Evolutionary conservation across 2,329 filamentous ascomycete genomes (phyloP), one percentile per base, ranked within the genome.

Genomic region (Botryotinia narcissicola): DNA sequence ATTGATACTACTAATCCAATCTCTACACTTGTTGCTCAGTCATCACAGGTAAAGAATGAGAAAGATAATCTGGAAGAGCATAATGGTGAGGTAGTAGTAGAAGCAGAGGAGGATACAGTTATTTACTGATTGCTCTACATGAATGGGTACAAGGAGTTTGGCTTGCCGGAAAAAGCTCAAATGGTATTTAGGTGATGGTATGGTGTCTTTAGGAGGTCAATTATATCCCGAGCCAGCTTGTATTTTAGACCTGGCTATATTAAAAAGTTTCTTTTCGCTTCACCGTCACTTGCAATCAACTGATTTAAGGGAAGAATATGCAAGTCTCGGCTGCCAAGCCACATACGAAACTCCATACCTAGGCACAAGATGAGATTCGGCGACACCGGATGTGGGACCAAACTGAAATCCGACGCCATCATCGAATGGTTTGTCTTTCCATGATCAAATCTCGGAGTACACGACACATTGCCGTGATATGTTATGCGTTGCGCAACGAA

Each of bases 71-170:
- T 87, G 77, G 87, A 92, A 74, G 92, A 95, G 79, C 90, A 94
- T 75, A 87, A 88, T 69, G 92, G 90, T 71, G 93, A 95, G 79
- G 91, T 95, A 73, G 87, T 97, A 77, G 90, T 96, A 71, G 92
- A 94, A 82, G 93, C 92, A 72, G 93, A 94, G 74, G 94, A 98
- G 84, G 94, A 97, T 79, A 94, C 92, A 78, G 93, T 97, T 71
- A 95, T 97, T 74, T 97, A 97, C 84, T 97, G 84, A 87, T 72
- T 71, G 59, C 42, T 64, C 20, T 66, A 32, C 22, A 42, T 71
- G 46, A 32, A 22, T 70, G 25, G 29, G 32, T 37, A 29, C 29
- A 51, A 40, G 37, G 67, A 54, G 35, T 54, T 51, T 68, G 16
- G 32, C 32, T 60, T 40, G 35, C 18, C 22, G 35, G 16, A 57